phyloP scores from a whole-genome alignment of 257 asterid genomes.

The Apocynum venetum region DNA sequence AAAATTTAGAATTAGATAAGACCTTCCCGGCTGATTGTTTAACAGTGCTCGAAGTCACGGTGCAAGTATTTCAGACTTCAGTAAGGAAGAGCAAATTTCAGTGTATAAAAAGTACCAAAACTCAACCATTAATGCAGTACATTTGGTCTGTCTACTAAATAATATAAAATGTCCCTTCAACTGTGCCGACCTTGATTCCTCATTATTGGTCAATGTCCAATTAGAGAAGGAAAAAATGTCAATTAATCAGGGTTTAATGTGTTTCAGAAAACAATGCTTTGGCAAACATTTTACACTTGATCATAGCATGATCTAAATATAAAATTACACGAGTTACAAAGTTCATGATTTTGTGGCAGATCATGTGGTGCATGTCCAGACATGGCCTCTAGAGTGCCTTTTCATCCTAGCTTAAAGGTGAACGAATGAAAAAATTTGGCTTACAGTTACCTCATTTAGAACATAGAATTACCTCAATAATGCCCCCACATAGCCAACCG shows the following conservation, averaged over 20 bases:
- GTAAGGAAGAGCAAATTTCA: background rate
- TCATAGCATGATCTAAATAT: background rate
- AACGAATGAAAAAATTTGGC: background rate
- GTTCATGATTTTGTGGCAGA: background rate
- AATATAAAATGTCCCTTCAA: background rate
- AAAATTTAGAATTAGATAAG: background rate
- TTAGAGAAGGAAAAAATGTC: background rate
- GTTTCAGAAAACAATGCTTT: background rate
- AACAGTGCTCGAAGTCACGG: background rate
- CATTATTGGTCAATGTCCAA: background rate
- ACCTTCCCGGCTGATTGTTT: background rate
- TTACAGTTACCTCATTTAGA: background rate
- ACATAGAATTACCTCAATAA: constrained; percentile 70
- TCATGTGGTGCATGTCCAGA: background rate
- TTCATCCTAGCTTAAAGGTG: background rate
- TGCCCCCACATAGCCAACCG: constrained; percentile 98
- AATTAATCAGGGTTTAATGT: background rate
- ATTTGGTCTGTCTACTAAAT: background rate
- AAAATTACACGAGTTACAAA: background rate
- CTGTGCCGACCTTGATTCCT: background rate
- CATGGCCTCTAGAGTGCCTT: background rate
- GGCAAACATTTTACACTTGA: background rate
- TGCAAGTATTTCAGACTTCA: background rate
- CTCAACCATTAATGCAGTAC: background rate
- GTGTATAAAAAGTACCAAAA: background rate